A percentile compares a stretch with the other conserved stretches of the same genome.
Evolutionary conservation across 2,329 filamentous ascomycete species (phyloP).

Genomic region (Phyllachora maydis): DNA sequence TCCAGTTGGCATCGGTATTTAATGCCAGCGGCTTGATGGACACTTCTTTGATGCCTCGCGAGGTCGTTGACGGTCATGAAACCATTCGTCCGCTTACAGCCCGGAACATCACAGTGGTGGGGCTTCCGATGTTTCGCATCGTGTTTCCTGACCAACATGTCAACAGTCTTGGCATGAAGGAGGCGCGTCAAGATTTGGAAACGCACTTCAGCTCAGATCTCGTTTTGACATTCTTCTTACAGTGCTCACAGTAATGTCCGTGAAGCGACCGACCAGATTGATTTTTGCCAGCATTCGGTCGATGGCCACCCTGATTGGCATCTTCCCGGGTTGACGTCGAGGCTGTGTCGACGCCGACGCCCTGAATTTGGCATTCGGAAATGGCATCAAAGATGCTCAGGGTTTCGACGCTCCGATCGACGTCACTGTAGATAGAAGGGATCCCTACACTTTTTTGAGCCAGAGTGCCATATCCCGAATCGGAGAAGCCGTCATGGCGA

Average conservation of each 20-base stretch:
- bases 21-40: slow-evolving; percentile 36
- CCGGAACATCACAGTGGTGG: slow-evolving; percentile 33
- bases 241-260: no score
- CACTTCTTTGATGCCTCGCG: slow-evolving; percentile 54
- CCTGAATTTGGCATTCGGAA: no score
- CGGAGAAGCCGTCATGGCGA: no score
- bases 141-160: slow-evolving; percentile 56
- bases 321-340: no score
- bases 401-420: slow-evolving; percentile 16
- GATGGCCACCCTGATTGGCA: no score
- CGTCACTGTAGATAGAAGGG: slow-evolving; percentile 20
- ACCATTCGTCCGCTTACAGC: slow-evolving; percentile 39
- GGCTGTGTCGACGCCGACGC: no score
- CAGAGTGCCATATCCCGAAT: slow-evolving; percentile 25
- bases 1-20: slow-evolving; percentile 37
- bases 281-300: no score
- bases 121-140: slow-evolving; percentile 47
- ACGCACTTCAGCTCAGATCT: slow-evolving; percentile 34
- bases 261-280: no score
- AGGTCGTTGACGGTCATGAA: slow-evolving; percentile 71
- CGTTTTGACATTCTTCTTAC: slow-evolving; percentile 21
- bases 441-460: slow-evolving; percentile 20
- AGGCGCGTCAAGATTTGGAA: neutral
- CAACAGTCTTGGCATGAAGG: slow-evolving; percentile 7
- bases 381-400: slow-evolving; percentile 16